Evolutionary conservation across 148 eudicot genomes (phyloP).

Genomic region (Fagopyrum esculentum): DNA sequence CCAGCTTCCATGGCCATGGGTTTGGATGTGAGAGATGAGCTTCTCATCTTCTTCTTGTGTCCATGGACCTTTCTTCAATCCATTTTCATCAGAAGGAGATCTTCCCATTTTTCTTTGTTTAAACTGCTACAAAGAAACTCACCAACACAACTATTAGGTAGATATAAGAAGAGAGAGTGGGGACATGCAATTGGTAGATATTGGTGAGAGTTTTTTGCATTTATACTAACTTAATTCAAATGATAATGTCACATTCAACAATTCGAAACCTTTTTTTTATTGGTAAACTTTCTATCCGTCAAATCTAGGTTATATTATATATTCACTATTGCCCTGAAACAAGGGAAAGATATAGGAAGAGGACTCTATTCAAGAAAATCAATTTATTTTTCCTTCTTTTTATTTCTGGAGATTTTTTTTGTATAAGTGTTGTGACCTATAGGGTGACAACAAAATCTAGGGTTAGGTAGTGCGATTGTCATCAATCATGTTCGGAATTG

Average conservation of each 20-base stretch:
- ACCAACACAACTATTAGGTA: background rate
- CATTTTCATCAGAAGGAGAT: constrained; percentile 30
- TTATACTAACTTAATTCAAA: background rate
- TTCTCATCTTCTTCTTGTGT: constrained; percentile 54
- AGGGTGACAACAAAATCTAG: constrained; percentile 12
- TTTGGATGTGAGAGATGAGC: constrained; percentile 35
- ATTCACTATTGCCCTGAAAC: background rate
- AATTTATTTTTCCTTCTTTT: background rate
- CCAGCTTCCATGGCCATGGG: constrained; percentile 61
- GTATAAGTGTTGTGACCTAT: constrained; percentile 9
- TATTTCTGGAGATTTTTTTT: background rate
- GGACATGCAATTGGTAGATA: constrained; percentile 8
- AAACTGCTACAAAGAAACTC: background rate
- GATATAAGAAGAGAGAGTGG: background rate
- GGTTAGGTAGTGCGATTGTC: constrained; percentile 11
- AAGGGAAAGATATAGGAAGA: background rate
- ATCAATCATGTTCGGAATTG: background rate
- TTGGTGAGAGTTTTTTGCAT: constrained; percentile 11
- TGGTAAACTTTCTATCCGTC: constrained; percentile 2
- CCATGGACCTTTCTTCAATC: constrained; percentile 68
- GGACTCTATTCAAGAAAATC: background rate
- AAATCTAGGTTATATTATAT: constrained; percentile 1
- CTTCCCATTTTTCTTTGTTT: constrained; percentile 34
- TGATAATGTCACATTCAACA: constrained; percentile 10
- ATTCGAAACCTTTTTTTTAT: background rate